phyloP scores from a whole-genome alignment of 768 basidiomycete genomes.

The Hygrocybe punicea region DNA sequence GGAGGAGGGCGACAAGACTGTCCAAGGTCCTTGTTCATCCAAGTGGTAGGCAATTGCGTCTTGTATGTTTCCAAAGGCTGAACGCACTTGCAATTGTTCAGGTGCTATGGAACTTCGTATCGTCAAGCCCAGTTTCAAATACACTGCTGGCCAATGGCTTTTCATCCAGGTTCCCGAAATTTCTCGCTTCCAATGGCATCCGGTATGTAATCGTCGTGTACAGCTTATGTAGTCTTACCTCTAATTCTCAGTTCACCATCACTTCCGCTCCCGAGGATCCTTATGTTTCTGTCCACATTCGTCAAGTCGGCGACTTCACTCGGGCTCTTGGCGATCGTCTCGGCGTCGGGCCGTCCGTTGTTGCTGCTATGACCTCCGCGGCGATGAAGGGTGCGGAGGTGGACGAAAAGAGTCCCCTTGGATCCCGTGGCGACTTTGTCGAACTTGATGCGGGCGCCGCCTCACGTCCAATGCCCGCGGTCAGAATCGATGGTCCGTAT shows the following conservation, averaged over 20 bases:
- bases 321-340: conserved; percentile 80
- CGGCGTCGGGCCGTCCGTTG: conserved; percentile 73
- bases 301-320: conserved; percentile 91
- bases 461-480: conserved; percentile 56
- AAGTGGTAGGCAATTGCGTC: conserved; percentile 52
- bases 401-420: conserved; percentile 43
- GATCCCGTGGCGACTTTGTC: conserved; percentile 71
- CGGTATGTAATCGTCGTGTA: conserved; percentile 54
- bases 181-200: conserved; percentile 87
- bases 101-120: conserved; percentile 94
- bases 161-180: conserved; percentile 87
- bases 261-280: conserved; percentile 94
- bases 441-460: conserved; percentile 59
- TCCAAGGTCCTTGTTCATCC: conserved; percentile 88
- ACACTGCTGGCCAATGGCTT: conserved; percentile 88
- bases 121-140: conserved; percentile 86
- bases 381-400: conserved; percentile 77
- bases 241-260: conserved; percentile 74
- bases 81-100: conserved; percentile 23
- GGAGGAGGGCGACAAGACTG: conserved; percentile 70
- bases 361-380: conserved; percentile 72
- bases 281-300: conserved; percentile 87
- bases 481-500: conserved; percentile 88
- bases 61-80: conserved; percentile 3
- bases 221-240: conserved; percentile 2